Conservation (phyloP, 2,329 filamentous ascomycete genomes). For the Microcyclosporella mali region DNA sequence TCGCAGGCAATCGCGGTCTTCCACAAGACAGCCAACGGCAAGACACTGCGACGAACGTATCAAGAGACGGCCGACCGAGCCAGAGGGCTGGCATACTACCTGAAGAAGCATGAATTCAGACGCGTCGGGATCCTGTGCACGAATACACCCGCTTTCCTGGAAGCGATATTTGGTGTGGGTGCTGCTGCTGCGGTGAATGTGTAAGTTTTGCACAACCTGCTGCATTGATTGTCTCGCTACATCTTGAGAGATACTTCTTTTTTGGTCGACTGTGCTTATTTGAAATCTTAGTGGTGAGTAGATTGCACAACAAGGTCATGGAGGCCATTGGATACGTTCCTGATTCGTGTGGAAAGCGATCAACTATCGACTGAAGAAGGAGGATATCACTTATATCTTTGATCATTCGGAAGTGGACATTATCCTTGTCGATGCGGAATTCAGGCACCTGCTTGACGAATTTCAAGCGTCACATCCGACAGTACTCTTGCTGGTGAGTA, state of each 20-base stretch:
- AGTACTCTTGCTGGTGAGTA: constrained; percentile 56
- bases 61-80: constrained; percentile 77
- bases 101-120: constrained; percentile 66
- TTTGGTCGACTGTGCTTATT: too few species aligned
- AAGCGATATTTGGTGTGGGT: constrained; percentile 80
- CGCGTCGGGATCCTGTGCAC: constrained; percentile 80
- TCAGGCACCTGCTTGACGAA: constrained; percentile 58
- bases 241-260: too few species aligned
- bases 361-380: constrained; percentile 69
- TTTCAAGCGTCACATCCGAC: constrained; percentile 57
- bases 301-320: background rate
- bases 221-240: too few species aligned
- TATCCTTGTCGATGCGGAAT: constrained; percentile 84
- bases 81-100: constrained; percentile 78
- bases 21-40: constrained; percentile 45
- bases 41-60: constrained; percentile 70
- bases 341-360: constrained; percentile 39
- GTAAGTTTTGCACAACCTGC: too few species aligned
- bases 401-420: constrained; percentile 77
- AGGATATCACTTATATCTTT: constrained; percentile 88
- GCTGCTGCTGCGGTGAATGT: constrained; percentile 76
- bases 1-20: constrained; percentile 16
- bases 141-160: constrained; percentile 92
- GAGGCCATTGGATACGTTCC: background rate
- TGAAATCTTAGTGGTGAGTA: constrained; percentile 38